These are phyloP conservation scores for Podospora conica DNA, from an alignment of 495 filamentous ascomycete genomes.

Conservation along the genomic window DNA sequence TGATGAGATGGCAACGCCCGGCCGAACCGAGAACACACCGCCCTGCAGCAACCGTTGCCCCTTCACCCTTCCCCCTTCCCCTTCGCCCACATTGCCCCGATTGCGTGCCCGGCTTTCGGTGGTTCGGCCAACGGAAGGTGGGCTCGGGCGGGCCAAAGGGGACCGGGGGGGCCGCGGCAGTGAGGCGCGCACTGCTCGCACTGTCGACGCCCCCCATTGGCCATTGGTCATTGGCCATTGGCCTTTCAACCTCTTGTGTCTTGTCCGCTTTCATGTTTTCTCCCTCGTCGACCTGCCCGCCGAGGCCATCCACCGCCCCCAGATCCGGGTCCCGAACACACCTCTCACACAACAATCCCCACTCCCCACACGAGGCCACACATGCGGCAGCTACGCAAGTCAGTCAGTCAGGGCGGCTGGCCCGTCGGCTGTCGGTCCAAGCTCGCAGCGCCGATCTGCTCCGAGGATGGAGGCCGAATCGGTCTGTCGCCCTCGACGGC, in stretches of 20 bases:
- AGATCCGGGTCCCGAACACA: background rate
- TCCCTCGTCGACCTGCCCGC: background rate
- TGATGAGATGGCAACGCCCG: too few species aligned
- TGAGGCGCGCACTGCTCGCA: background rate
- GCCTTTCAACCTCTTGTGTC: conserved; percentile 11
- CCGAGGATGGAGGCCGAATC: background rate
- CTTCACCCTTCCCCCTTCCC: too few species aligned
- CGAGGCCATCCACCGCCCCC: background rate
- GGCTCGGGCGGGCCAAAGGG: background rate
- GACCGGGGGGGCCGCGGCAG: background rate
- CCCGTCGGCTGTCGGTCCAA: background rate
- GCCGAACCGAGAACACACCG: too few species aligned
- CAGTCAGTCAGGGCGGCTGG: background rate
- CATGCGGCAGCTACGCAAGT: background rate
- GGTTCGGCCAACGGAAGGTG: conserved; percentile 24
- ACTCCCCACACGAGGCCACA: background rate
- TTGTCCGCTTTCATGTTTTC: conserved; percentile 15
- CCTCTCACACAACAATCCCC: background rate
- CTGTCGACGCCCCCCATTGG: background rate
- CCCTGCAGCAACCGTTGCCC: background rate
- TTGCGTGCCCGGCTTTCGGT: conserved; percentile 22
- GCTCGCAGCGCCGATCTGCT: background rate
- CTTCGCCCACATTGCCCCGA: background rate
- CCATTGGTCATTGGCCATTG: conserved; percentile 10
- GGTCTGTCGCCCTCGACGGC: background rate